Percentiles rank a stretch among this genome's conserved stretches.
These are phyloP conservation scores for Chlorella sorokiniana DNA, from an alignment of 139 green algal species.

Conservation along the genomic window DNA sequence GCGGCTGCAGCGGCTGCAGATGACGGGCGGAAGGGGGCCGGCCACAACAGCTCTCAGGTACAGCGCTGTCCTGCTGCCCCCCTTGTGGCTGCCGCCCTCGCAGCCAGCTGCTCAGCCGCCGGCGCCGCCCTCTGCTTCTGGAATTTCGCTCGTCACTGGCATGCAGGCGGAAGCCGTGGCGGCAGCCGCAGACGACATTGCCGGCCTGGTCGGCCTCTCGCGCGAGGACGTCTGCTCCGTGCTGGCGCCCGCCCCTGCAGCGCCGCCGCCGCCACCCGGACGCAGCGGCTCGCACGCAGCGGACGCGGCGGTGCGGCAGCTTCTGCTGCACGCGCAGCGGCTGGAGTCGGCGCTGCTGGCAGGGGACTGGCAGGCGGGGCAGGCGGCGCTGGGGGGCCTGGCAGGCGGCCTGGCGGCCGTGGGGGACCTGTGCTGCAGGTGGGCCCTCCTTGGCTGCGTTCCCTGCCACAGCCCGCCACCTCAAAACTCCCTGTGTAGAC, in stretches of 20 bases:
- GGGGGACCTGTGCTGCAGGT: neutral
- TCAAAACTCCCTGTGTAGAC: too few species aligned
- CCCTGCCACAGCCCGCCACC: too few species aligned
- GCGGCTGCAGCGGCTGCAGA: neutral
- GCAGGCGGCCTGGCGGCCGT: neutral
- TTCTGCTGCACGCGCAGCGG: neutral
- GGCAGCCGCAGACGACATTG: neutral
- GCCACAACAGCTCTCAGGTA: neutral
- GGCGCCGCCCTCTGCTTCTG: neutral
- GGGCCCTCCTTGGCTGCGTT: too few species aligned
- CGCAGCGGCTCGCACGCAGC: neutral
- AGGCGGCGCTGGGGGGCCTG: neutral
- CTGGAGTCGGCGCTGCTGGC: neutral
- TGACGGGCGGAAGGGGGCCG: too few species aligned
- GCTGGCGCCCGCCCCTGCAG: neutral
- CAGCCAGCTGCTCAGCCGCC: neutral
- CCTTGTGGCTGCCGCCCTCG: neutral
- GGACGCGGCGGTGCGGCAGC: neutral
- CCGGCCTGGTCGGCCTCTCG: slow-evolving; percentile 3
- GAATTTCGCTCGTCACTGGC: neutral
- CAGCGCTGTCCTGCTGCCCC: too few species aligned
- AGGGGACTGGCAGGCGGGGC: neutral
- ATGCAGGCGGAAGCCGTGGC: neutral
- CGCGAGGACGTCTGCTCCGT: neutral
- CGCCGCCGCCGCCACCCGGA: neutral